Conservation (phyloP, 2,329 filamentous ascomycete genomes). For the Alternaria postmessia region DNA sequence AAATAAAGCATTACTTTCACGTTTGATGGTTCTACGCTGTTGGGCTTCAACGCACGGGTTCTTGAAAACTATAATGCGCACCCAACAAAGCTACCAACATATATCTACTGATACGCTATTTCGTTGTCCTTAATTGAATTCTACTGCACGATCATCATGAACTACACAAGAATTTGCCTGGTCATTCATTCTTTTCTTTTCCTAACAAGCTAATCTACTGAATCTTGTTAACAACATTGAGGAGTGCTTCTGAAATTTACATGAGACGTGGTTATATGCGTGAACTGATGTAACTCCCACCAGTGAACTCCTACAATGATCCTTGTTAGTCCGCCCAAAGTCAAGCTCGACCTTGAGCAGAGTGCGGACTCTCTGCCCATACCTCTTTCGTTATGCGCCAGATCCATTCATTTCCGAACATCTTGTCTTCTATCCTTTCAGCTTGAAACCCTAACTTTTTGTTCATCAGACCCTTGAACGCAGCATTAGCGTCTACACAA, state of each 20-base stretch:
- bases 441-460: background rate
- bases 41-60: background rate
- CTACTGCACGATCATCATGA: background rate
- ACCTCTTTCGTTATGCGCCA: background rate
- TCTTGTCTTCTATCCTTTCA: background rate
- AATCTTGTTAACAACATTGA: too few species aligned
- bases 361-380: background rate
- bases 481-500: conserved; percentile 2
- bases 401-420: background rate
- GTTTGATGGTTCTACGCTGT: background rate
- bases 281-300: too few species aligned
- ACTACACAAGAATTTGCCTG: background rate
- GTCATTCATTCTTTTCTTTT: too few species aligned
- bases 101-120: background rate
- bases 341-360: background rate
- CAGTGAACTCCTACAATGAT: background rate
- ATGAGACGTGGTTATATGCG: too few species aligned
- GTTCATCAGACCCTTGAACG: conserved; percentile 5
- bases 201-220: too few species aligned
- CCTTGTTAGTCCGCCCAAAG: too few species aligned
- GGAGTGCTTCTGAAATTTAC: too few species aligned
- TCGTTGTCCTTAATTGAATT: background rate
- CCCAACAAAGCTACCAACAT: background rate
- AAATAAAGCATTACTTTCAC: background rate
- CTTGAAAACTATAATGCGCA: background rate